Conservation (phyloP, 768 basidiomycete genomes). For the Tulasnella sp. region DNA sequence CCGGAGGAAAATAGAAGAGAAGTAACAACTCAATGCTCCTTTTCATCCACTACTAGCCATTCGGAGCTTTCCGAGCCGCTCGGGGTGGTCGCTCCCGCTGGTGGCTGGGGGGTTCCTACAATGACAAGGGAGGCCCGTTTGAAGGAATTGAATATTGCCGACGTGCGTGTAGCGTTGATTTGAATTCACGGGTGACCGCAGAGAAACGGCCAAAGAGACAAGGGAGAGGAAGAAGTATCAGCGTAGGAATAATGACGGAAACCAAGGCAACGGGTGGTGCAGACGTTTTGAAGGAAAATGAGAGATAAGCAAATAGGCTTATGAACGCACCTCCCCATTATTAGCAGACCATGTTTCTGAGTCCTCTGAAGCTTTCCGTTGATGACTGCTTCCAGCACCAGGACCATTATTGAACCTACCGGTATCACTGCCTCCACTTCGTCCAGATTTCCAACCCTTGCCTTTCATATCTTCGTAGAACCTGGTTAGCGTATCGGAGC, state of each 20-base stretch:
- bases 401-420: conserved; percentile 35
- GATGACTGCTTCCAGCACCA: conserved; percentile 35
- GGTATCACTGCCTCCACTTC: conserved; percentile 52
- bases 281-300: neutral
- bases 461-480: conserved; percentile 87
- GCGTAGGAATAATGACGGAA: neutral
- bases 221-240: neutral
- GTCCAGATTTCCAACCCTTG: conserved; percentile 54
- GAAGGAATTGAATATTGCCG: neutral
- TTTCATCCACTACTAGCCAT: neutral
- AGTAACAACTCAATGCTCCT: neutral
- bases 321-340: conserved; percentile 36
- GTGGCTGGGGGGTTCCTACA: conserved; percentile 5
- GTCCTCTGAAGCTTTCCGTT: conserved; percentile 52
- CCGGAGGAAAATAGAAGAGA: neutral
- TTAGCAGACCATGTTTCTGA: conserved; percentile 86
- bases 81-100: conserved; percentile 3
- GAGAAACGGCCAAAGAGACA: neutral
- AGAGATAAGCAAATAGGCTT: neutral
- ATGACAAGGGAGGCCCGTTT: conserved; percentile 5
- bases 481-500: conserved; percentile 37
- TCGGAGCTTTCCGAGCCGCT: conserved; percentile 8
- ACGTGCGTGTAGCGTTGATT: neutral
- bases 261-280: neutral
- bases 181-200: neutral